A percentile compares a stretch with the other conserved stretches of the same genome.
Evolutionary conservation across 345 rosid genomes (phyloP).

Genomic region (Sapria himalayana): DNA sequence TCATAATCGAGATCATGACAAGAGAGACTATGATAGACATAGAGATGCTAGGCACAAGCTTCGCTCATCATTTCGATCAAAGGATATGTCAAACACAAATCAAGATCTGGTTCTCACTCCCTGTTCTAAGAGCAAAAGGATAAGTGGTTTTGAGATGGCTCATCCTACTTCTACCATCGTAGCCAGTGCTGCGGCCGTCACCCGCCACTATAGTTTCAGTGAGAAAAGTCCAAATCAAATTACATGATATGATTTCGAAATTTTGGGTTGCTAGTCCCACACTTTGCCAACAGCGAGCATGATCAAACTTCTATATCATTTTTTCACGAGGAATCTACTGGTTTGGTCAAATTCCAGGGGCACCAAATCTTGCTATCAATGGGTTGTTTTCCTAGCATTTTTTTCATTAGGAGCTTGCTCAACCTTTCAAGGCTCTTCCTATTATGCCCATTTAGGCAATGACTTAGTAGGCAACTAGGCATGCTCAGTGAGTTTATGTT

Average conservation of each 20-base stretch:
- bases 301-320: constrained; percentile 88
- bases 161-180: constrained; percentile 71
- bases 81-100: constrained; percentile 53
- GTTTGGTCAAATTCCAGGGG: constrained; percentile 71
- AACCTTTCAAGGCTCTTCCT: constrained; percentile 60
- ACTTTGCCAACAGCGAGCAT: constrained; percentile 74
- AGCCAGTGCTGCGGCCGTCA: constrained; percentile 30
- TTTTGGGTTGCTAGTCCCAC: constrained; percentile 78
- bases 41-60: constrained; percentile 57
- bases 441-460: constrained; percentile 91
- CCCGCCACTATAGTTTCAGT: constrained; percentile 53
- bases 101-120: constrained; percentile 65
- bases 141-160: constrained; percentile 83
- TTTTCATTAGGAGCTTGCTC: constrained; percentile 15
- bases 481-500: constrained; percentile 96
- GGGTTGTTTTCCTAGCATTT: constrained; percentile 72
- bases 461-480: constrained; percentile 99
- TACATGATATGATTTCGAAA: constrained; percentile 66
- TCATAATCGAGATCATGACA: constrained; percentile 43
- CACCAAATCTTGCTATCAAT: constrained; percentile 37
- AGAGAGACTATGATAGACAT: constrained; percentile 53
- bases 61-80: constrained; percentile 32
- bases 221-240: constrained; percentile 63
- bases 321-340: constrained; percentile 73
- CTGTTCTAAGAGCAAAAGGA: constrained; percentile 77